Evolutionary conservation across 306 rosid species (phyloP), one percentile per base, ranked within the genome.

Genomic region (Trifolium fragiferum): DNA sequence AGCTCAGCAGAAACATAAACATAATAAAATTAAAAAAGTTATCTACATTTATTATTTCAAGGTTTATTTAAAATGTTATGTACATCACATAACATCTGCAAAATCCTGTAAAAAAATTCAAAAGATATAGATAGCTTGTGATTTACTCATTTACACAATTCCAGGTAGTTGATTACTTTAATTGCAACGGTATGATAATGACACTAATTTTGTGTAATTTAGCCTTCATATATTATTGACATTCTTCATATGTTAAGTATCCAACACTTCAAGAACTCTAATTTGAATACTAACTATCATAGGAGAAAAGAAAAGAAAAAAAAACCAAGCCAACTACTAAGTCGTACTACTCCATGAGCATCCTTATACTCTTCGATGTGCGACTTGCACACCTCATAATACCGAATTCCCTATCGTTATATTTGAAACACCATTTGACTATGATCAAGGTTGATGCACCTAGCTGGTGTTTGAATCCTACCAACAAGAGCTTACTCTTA

Each of bases 171-270:
- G 58, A 76, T 23, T 12, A 14, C 27, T 40, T 32, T 6, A 51
- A 66, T 66, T 53, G 66, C 11, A 44, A 35, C 14, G 20, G 13
- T 49, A 12, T 11, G 30, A 35, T 3, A 15, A 23, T 32, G 19
- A 53, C 51, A 13, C 35, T 7, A 35, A 19, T 35, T 3, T 33
- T 8, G 11, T 46, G 47, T 50, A 50, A 37, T 50, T 21, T 75
- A 65, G 37, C 4, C 25, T 58, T 68, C 73, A 68, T 53, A 69
- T 38, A 64, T 41, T 27, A 41, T 64, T 41, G 54, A 44, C 50
- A 13, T 44, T 44, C 50, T 12, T 1, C 50, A 44, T 38, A 40
- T 40, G 4, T 2, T 40, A 10, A 40, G 44, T 40, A 40, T 40
- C 44, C 4, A 40, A 10, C 44, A 40, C 44, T 40, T 40, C 3